Evolutionary conservation across 2,329 filamentous ascomycete genomes (phyloP), one percentile per base, ranked within the genome.

Genomic region (Xylaria sp.): DNA sequence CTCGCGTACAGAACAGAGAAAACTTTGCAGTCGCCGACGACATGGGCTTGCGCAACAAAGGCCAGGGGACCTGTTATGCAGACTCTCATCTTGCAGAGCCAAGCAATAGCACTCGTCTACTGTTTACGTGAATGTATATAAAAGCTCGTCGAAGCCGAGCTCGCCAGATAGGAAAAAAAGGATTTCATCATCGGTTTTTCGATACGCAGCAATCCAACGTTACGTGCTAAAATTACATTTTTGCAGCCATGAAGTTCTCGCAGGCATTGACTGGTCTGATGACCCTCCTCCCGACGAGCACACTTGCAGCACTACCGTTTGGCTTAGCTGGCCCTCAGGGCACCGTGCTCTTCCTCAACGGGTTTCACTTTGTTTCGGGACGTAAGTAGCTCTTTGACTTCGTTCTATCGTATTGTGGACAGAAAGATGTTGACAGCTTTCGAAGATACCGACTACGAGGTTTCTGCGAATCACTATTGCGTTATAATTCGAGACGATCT

Each of bases 381-480:
- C 65, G 61, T 63, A 63, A 63, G 61, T 38, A 58, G 26, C 40
- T 7, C 9, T 20, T n/a, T 26, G 6, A 0, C 17, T 2, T 10
- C 4, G 1, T 15, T 36, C 6, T 2, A 4, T 23, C 38, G 6
- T 23, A 38, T 6, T 38, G 9, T 6, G 20, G 13, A 13, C 13
- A 9, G 13, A 28, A 48, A 28, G 5, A 57, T 46, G 36, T 36
- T 63, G 28, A 63, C 17, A 33, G 11, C 7, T 56, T 38, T 49
- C 9, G 13, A 58, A 63, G 61, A 74, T 9, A 71, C 66, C 3
- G 69, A 74, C 51, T 71, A 66, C 59, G 73, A 73, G 59, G 65
- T 74, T n/a, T 74, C 72, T 2, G 73, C 73, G 33, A 74, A 74
- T 10, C 71, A 74, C 26, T 74, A 70, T n/a, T 74, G 73, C 33